A percentile compares a stretch with the other conserved stretches of the same genome.
phyloP scores from a whole-genome alignment of 75 land plant species.

The Sequoiadendron giganteum region DNA sequence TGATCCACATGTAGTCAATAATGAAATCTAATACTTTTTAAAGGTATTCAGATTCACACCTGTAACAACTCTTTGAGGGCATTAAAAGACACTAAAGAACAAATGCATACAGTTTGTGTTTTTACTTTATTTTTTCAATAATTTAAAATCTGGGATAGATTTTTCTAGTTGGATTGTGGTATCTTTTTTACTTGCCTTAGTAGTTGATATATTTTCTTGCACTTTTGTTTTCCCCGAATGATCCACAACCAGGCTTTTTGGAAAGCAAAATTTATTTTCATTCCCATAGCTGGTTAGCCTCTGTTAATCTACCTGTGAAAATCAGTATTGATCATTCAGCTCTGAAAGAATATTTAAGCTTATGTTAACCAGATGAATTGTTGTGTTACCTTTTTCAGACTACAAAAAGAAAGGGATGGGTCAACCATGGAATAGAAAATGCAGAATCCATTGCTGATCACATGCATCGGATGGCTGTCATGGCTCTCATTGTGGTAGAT shows the following conservation, averaged over 20 bases:
- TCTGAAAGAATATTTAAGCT: not conserved
- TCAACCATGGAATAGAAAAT: slow-evolving; percentile 82
- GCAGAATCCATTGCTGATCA: slow-evolving; percentile 98
- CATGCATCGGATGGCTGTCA: slow-evolving; percentile 95
- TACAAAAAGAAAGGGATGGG: slow-evolving; percentile 93
- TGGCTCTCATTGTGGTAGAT: slow-evolving; percentile 86
- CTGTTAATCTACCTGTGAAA: not conserved
- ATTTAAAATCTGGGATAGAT: not conserved
- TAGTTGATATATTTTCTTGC: not conserved
- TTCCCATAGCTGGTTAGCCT: not conserved
- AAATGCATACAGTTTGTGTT: not conserved
- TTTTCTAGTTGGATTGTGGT: not conserved
- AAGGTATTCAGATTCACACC: not conserved
- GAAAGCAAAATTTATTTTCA: not conserved
- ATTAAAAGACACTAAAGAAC: not conserved
- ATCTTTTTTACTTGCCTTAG: not conserved
- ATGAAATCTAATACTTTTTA: not conserved
- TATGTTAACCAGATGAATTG: not conserved
- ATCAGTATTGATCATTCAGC: not conserved
- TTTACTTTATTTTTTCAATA: not conserved
- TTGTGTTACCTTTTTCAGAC: slow-evolving; percentile 43
- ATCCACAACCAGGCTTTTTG: not conserved
- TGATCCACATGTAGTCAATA: not conserved
- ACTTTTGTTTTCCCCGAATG: not conserved
- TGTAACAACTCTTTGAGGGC: not conserved